Percentiles rank a stretch among this genome's conserved stretches.
Conservation (phyloP, 1,284 basidiomycete genomes). For the Heterobasidion annosum region DNA sequence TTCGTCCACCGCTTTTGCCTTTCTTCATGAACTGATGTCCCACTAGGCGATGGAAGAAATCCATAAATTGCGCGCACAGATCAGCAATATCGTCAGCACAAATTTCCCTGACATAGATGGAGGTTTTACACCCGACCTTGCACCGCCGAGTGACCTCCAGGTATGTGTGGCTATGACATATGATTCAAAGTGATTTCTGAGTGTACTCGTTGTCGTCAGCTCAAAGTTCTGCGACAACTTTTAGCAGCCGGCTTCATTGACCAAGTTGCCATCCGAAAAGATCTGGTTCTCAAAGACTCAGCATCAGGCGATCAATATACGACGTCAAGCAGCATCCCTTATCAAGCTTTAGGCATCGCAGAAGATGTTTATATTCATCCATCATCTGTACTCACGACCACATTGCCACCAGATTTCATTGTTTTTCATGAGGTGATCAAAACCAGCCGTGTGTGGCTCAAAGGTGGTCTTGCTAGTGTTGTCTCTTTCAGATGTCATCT, state of each 20-base stretch:
- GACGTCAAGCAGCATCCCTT: slow-evolving; percentile 76
- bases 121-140: slow-evolving; percentile 50
- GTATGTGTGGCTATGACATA: slow-evolving; percentile 24
- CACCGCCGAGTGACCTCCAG: slow-evolving; percentile 71
- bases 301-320: slow-evolving; percentile 62
- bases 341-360: slow-evolving; percentile 72
- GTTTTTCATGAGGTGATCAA: slow-evolving; percentile 79
- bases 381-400: slow-evolving; percentile 68
- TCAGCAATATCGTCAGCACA: slow-evolving; percentile 72
- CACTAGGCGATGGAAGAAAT: slow-evolving; percentile 98
- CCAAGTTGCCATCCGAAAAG: slow-evolving; percentile 90
- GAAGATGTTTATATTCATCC: slow-evolving; percentile 95
- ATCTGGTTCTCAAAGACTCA: slow-evolving; percentile 55
- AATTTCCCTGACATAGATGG: slow-evolving; percentile 59
- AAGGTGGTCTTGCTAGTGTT: slow-evolving; percentile 42
- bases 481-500: slow-evolving; percentile 7
- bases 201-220: slow-evolving; percentile 29
- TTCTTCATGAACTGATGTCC: background rate
- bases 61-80: slow-evolving; percentile 91
- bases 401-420: slow-evolving; percentile 79
- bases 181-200: slow-evolving; percentile 1
- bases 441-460: slow-evolving; percentile 72
- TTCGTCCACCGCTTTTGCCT: background rate
- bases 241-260: slow-evolving; percentile 91
- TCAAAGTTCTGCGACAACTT: slow-evolving; percentile 88